A percentile compares a stretch with the other conserved stretches of the same genome.
Conservation (phyloP, 257 asterid species). For the Scutellaria baicalensis region DNA sequence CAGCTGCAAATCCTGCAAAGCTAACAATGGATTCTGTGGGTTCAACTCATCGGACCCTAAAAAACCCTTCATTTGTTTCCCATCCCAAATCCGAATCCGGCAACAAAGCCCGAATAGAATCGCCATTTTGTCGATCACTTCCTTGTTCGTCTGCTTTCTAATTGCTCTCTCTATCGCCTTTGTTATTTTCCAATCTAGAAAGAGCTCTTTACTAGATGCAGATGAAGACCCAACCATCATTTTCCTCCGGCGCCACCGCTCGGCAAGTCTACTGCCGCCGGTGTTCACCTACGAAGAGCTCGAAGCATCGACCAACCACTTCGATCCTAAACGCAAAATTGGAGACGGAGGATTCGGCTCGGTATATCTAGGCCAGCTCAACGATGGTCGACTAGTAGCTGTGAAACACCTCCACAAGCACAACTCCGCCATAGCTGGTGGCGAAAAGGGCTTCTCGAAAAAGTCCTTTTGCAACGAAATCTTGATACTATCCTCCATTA, state of each 20-base stretch:
- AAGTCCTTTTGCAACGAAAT: slow-evolving; percentile 92
- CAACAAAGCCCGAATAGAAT: slow-evolving; percentile 35
- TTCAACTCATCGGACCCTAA: slow-evolving; percentile 51
- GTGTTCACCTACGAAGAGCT: slow-evolving; percentile 88
- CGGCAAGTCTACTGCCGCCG: slow-evolving; percentile 82
- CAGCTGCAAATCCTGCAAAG: slow-evolving; percentile 54
- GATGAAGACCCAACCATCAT: slow-evolving; percentile 76
- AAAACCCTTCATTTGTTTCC: slow-evolving; percentile 58
- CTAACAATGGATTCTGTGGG: slow-evolving; percentile 60
- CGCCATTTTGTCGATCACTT: slow-evolving; percentile 36
- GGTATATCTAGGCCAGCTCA: slow-evolving; percentile 74
- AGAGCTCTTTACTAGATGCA: slow-evolving; percentile 14
- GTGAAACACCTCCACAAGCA: slow-evolving; percentile 85
- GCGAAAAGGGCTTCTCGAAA: slow-evolving; percentile 47
- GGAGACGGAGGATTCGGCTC: slow-evolving; percentile 98
- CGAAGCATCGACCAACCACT: slow-evolving; percentile 58
- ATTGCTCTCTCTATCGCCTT: slow-evolving; percentile 38
- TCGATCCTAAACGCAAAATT: slow-evolving; percentile 73
- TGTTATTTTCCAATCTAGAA: slow-evolving; percentile 35
- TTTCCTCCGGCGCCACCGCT: slow-evolving; percentile 79
- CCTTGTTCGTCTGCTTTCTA: slow-evolving; percentile 44
- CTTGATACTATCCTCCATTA: slow-evolving; percentile 68
- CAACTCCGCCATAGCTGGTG: slow-evolving; percentile 26
- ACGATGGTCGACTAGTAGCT: slow-evolving; percentile 62
- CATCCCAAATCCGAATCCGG: slow-evolving; percentile 18